Conservation (phyloP, 2,329 filamentous ascomycete species). For the Botrytis fabae region DNA sequence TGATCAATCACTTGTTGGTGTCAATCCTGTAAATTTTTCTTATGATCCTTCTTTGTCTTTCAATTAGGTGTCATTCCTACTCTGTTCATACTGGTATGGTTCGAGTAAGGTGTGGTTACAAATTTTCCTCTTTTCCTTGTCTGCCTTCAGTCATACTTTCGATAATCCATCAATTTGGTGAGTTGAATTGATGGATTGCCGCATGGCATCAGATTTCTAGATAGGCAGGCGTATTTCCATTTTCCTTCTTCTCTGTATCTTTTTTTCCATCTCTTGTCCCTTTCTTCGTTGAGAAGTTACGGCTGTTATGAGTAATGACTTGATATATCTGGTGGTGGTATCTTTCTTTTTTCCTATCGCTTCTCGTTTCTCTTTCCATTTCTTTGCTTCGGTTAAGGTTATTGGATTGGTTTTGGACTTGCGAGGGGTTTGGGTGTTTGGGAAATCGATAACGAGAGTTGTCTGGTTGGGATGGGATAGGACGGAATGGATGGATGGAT, state of each 20-base stretch:
- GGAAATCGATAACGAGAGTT: background rate
- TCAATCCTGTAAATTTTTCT: slow-evolving; percentile 30
- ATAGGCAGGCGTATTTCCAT: slow-evolving; percentile 14
- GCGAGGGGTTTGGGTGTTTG: background rate
- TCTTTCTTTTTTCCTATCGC: background rate
- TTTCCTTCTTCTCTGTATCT: background rate
- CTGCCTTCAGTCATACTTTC: slow-evolving; percentile 4
- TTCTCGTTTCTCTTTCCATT: background rate
- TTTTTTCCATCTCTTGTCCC: background rate
- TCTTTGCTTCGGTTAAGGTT: background rate
- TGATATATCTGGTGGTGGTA: slow-evolving; percentile 5
- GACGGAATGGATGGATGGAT: background rate
- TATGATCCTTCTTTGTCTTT: slow-evolving; percentile 24
- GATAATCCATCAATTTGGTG: slow-evolving; percentile 19
- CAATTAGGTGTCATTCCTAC: slow-evolving; percentile 15
- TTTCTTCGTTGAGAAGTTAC: background rate
- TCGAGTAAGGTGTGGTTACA: slow-evolving; percentile 27
- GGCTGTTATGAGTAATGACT: slow-evolving; percentile 15
- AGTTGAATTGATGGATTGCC: slow-evolving; percentile 24
- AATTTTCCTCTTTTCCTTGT: slow-evolving; percentile 14
- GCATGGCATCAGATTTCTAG: slow-evolving; percentile 7
- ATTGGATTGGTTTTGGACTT: background rate
- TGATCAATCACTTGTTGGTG: slow-evolving; percentile 29
- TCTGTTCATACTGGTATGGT: slow-evolving; percentile 25
- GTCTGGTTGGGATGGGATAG: background rate